phyloP scores from a whole-genome alignment of 352 stramenopile species.

The Albugo laibachii region DNA sequence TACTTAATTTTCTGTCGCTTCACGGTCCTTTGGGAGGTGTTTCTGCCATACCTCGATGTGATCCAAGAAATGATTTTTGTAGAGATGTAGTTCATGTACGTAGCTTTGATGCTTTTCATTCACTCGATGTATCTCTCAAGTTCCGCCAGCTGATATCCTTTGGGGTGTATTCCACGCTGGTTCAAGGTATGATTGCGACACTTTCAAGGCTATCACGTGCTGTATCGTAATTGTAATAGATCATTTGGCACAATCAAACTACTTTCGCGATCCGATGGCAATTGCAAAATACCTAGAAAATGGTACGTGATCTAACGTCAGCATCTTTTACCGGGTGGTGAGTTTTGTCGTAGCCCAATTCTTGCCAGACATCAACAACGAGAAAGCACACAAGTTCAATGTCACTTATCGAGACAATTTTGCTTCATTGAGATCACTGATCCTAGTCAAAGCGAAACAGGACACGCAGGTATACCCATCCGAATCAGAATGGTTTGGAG shows the following conservation, averaged over 20 bases:
- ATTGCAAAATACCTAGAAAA: constrained; percentile 47
- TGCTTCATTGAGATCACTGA: constrained; percentile 57
- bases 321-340: not conserved
- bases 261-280: constrained; percentile 78
- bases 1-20: constrained; percentile 82
- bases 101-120: not conserved
- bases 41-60: constrained; percentile 76
- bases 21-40: constrained; percentile 84
- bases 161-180: constrained; percentile 63
- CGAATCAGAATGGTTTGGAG: constrained; percentile 74
- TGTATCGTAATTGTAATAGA: constrained; percentile 14
- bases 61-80: constrained; percentile 66
- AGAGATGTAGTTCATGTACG: constrained; percentile 55
- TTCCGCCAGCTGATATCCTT: constrained; percentile 55
- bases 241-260: constrained; percentile 82
- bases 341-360: constrained; percentile 27
- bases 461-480: constrained; percentile 84
- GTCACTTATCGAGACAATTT: constrained; percentile 82
- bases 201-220: not conserved
- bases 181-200: constrained; percentile 35
- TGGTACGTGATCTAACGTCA: constrained; percentile 14
- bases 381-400: constrained; percentile 39
- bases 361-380: constrained; percentile 82
- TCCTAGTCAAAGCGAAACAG: constrained; percentile 74
- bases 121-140: not conserved